Percentiles rank a stretch among this genome's conserved stretches.
Evolutionary conservation across 169 alveolate species (phyloP).

Genomic region (Babesia bigemina): DNA sequence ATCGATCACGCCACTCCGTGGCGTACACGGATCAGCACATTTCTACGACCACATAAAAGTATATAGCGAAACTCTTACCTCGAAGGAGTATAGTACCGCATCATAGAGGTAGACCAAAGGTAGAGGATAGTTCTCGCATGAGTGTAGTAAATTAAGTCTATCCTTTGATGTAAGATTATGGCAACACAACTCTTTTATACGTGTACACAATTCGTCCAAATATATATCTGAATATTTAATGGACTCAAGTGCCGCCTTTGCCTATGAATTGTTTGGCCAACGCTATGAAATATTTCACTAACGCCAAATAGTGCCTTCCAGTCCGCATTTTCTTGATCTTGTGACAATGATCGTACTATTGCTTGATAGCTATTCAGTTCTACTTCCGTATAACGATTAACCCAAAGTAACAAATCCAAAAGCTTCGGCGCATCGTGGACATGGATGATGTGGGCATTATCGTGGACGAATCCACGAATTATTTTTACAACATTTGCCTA

Average conservation of each 20-base stretch:
- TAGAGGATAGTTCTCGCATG: conserved; percentile 11
- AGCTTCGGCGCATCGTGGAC: neutral
- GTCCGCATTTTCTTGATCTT: neutral
- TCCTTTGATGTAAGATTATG: neutral
- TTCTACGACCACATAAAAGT: neutral
- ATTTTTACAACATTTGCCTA: conserved; percentile 19
- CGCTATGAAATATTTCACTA: neutral
- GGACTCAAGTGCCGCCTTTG: conserved; percentile 6
- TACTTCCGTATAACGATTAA: neutral
- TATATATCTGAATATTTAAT: neutral
- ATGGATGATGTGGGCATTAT: conserved; percentile 7
- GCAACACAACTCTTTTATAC: neutral
- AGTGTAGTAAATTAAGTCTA: conserved; percentile 18
- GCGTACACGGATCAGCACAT: neutral
- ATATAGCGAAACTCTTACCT: neutral
- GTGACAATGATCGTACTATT: neutral
- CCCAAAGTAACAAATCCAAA: neutral
- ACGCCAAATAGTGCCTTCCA: conserved; percentile 17
- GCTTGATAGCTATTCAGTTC: neutral
- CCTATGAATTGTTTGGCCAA: neutral
- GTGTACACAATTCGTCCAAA: conserved; percentile 11
- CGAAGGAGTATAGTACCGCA: conserved; percentile 13
- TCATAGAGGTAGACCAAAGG: conserved; percentile 23
- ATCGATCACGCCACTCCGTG: neutral
- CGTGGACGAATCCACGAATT: neutral